A percentile compares a stretch with the other conserved stretches of the same genome.
These are phyloP conservation scores for Rhinocladiella similis DNA, from an alignment of 2,329 filamentous ascomycete genomes.

Conservation along the genomic window DNA sequence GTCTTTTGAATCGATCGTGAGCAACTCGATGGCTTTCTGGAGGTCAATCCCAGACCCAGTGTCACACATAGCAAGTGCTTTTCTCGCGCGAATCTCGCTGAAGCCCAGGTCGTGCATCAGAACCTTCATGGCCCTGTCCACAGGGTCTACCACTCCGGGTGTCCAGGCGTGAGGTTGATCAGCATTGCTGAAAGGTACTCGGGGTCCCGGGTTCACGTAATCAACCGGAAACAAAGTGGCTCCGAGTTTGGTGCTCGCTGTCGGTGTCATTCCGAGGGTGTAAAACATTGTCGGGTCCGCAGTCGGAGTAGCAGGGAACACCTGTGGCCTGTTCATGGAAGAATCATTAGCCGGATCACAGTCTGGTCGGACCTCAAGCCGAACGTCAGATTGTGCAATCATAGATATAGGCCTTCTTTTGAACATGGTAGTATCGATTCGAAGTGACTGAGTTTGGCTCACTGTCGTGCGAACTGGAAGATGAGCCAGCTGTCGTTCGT, in stretches of 20 bases:
- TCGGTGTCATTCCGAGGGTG: slow-evolving; percentile 23
- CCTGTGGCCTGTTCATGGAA: slow-evolving; percentile 1
- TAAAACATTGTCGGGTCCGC: slow-evolving; percentile 27
- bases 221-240: slow-evolving; percentile 29
- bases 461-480: slow-evolving; percentile 5
- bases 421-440: slow-evolving; percentile 18
- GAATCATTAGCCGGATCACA: slow-evolving; percentile 5
- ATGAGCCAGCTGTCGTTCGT: slow-evolving; percentile 10
- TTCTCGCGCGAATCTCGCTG: slow-evolving; percentile 53
- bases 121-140: slow-evolving; percentile 56
- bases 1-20: slow-evolving; percentile 43
- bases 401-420: slow-evolving; percentile 17
- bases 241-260: slow-evolving; percentile 26
- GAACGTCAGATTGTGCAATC: slow-evolving; percentile 1
- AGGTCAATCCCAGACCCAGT: slow-evolving; percentile 59
- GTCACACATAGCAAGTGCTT: slow-evolving; percentile 60
- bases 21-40: slow-evolving; percentile 57
- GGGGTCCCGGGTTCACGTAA: slow-evolving; percentile 17
- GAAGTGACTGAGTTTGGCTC: slow-evolving; percentile 13
- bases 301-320: slow-evolving; percentile 23
- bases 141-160: slow-evolving; percentile 49
- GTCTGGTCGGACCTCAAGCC: slow-evolving; percentile 15
- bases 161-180: slow-evolving; percentile 5
- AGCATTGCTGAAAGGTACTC: slow-evolving; percentile 20
- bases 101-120: slow-evolving; percentile 63